Conservation (phyloP, 108 stramenopile species). For the Conticribra weissflogii region DNA sequence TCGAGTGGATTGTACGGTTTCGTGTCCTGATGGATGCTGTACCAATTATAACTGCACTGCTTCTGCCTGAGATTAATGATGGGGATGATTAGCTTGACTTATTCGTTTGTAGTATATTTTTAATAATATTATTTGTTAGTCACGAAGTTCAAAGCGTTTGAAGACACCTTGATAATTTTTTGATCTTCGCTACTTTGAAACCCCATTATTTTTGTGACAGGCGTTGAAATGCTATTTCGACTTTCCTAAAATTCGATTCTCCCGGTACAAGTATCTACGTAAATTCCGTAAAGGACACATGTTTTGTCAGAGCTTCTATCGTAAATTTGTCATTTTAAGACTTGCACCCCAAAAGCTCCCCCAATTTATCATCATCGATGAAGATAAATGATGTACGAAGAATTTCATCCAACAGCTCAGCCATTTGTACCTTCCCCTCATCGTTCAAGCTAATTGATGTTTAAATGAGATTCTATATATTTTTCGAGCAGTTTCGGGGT, state of each 20-base stretch:
- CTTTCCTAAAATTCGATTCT: constrained; percentile 24
- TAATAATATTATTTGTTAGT: too few relatives aligned
- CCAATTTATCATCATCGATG: constrained; percentile 30
- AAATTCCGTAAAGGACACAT: constrained; percentile 47
- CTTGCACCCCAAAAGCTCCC: constrained; percentile 42
- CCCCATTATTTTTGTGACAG: too few relatives aligned
- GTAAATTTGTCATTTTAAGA: constrained; percentile 9
- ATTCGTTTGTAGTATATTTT: too few relatives aligned
- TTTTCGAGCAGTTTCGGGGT: constrained; percentile 38
- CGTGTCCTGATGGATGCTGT: constrained; percentile 28
- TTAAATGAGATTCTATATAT: constrained; percentile 43
- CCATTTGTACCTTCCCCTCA: constrained; percentile 43
- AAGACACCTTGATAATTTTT: too few relatives aligned
- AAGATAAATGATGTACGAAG: constrained; percentile 30
- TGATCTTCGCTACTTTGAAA: too few relatives aligned
- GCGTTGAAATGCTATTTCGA: too few relatives aligned
- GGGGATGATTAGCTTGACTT: too few relatives aligned
- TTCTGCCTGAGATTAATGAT: too few relatives aligned
- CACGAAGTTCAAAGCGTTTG: too few relatives aligned
- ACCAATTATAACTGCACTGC: constrained; percentile 25
- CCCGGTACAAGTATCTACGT: constrained; percentile 33
- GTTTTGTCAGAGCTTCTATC: constrained; percentile 25
- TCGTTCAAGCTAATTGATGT: constrained; percentile 41
- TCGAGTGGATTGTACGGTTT: constrained; percentile 34
- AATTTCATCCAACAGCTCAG: constrained; percentile 42